These are phyloP conservation scores for Nephromyces sp. DNA, from an alignment of 169 alveolate genomes.

Conservation along the genomic window DNA sequence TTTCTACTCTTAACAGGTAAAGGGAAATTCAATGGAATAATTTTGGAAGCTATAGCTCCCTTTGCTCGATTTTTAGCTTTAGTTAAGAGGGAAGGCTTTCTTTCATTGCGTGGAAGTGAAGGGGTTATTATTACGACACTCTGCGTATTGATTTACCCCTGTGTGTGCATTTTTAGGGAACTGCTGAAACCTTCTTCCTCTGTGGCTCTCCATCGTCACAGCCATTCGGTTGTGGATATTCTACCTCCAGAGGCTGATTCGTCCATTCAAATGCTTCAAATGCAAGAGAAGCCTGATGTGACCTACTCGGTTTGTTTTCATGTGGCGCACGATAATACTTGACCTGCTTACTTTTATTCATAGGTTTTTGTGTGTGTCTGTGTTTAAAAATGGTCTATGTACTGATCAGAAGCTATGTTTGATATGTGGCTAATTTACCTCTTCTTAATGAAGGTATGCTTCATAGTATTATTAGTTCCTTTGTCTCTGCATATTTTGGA, in stretches of 20 bases:
- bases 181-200: constrained; percentile 91
- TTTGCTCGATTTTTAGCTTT: not conserved
- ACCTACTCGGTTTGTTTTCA: constrained; percentile 74
- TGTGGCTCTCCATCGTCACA: constrained; percentile 97
- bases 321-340: not conserved
- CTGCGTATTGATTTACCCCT: not conserved
- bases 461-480: too few relatives aligned
- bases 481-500: too few relatives aligned
- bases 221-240: constrained; percentile 95
- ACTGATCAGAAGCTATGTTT: too few relatives aligned
- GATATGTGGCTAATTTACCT: too few relatives aligned
- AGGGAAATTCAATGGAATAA: not conserved
- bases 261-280: constrained; percentile 89
- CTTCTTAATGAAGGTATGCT: too few relatives aligned
- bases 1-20: constrained; percentile 87
- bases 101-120: not conserved
- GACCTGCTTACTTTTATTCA: too few relatives aligned
- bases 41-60: not conserved
- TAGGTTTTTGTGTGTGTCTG: too few relatives aligned
- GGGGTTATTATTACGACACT: not conserved
- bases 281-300: constrained; percentile 96
- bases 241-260: constrained; percentile 99
- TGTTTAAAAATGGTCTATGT: too few relatives aligned
- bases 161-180: constrained; percentile 65
- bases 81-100: not conserved